Evolutionary conservation across 305 asterid species (phyloP), one percentile per base, ranked within the genome.

Genomic region (Vinca major): DNA sequence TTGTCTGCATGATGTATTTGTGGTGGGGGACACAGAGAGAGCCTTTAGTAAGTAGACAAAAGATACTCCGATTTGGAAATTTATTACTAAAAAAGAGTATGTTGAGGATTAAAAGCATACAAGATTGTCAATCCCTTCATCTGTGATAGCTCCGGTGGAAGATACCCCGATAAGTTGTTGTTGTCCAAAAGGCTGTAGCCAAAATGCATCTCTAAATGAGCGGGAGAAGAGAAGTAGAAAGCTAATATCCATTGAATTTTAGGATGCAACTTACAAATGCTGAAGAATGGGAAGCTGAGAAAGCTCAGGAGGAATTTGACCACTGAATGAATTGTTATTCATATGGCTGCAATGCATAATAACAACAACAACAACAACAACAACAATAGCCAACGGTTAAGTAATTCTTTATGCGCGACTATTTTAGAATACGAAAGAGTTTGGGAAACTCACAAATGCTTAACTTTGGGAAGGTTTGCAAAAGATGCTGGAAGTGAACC

Each of bases 401-500:
- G 54, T 61, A n/a, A 66, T n/a, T 33, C n/a, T 62, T 62, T 83
- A 74, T 4, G 7, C 11, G 8, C 19, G 6, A 37, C 4, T 60
- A 6, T 37, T 37, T 54, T 54, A 20, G 39, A 14, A 16, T 4
- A 36, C 5, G 12, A 0, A 26, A 37, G 64, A 60, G 16, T 36
- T 60, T 39, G 7, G 0, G 17, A 11, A 36, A 26, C 64, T 60
- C 66, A 86, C 92, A 86, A 86, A 71, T 86, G 92, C 78, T 74
- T 79, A 71, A 78, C 81, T 4, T 20, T 74, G 62, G 62, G 65
- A 52, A 88, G 79, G 39, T 84, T 82, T 51, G 88, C 86, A 72
- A 88, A 88, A 8, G 90, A 71, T 69, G 67, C 78, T 43, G 95
- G 92, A 67, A 86, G 84, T 60, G 82, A 82, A 52, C 95, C 95